Evolutionary conservation across 169 alveolate species (phyloP), one percentile per base, ranked within the genome.

Genomic region (Toxoplasma gondii): DNA sequence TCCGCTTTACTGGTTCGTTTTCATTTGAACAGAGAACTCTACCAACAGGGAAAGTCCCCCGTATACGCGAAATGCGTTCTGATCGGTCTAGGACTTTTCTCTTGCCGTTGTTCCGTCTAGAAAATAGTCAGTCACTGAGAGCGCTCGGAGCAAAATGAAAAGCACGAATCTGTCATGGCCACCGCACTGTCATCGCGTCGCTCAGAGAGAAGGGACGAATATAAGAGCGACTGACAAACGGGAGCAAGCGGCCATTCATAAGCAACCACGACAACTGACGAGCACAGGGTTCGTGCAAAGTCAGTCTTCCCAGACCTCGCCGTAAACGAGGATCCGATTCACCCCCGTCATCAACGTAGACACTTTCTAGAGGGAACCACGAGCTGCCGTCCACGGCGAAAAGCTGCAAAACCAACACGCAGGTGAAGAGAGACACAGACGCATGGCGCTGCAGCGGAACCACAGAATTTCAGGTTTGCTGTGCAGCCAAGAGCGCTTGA

Each of bases 361-460:
- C 69, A 31, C 64, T 43, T 67, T 82, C 90, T 0, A 82, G 67
- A 24, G 64, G 67, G 90, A 43, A 41, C 90, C 90, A 82, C 64
- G 90, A 82, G 29, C 41, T 44, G 54, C 90, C 90, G 29, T 82
- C 90, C 34, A 82, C 64, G 41, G 90, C 90, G 41, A 82, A 82
- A 36, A 82, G 67, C 90, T 82, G 64, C 38, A 82, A 82, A 82
- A 82, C 29, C n/a, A 2, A 82, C 69, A 43, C 88, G 34, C 9
- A 12, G 29, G 67, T 17, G 64, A 7, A 24, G 53, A 41, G 41
- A 49, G 12, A 49, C 22, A 49, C 58, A 4, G 12, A 49, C 5
- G 64, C 4, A 2, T 82, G 41, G 5, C 90, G 34, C 54, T n/a
- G 5, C 4, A 82, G 36, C 38, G 31, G 19, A 39, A 82, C 90